Evolutionary conservation across 345 rosid genomes (phyloP).

Genomic region (Citrus inodora): DNA sequence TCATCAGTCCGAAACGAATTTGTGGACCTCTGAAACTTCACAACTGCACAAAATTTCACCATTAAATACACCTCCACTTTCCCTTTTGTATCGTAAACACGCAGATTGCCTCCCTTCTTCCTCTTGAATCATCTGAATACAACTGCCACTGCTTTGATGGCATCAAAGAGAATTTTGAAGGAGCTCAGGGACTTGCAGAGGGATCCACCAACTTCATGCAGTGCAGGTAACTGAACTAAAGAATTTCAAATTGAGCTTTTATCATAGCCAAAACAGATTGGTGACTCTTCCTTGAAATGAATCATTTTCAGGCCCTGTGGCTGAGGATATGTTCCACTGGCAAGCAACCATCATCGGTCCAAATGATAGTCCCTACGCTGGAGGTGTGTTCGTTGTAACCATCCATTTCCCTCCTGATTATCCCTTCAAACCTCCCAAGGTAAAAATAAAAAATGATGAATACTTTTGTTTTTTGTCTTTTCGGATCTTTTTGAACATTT

Average conservation of each 20-base stretch:
- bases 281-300: neutral
- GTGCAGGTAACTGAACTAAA: constrained; percentile 45
- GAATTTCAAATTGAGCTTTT: neutral
- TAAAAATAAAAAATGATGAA: neutral
- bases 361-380: constrained; percentile 61
- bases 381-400: constrained; percentile 63
- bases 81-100: neutral
- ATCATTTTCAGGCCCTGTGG: constrained; percentile 44
- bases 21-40: constrained; percentile 8
- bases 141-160: constrained; percentile 28
- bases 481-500: neutral
- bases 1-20: constrained; percentile 21
- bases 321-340: constrained; percentile 72
- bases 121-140: neutral
- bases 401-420: constrained; percentile 65
- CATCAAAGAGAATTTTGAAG: constrained; percentile 59
- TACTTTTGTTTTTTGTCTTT: neutral
- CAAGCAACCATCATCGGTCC: constrained; percentile 76
- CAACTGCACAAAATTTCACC: constrained; percentile 14
- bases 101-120: neutral
- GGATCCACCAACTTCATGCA: constrained; percentile 73
- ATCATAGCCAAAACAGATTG: neutral
- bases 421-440: constrained; percentile 78
- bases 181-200: constrained; percentile 65
- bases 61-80: constrained; percentile 22